Base-by-base conservation (phyloP, 179 eudicot genomes). In the Silene noctiflora region DNA sequence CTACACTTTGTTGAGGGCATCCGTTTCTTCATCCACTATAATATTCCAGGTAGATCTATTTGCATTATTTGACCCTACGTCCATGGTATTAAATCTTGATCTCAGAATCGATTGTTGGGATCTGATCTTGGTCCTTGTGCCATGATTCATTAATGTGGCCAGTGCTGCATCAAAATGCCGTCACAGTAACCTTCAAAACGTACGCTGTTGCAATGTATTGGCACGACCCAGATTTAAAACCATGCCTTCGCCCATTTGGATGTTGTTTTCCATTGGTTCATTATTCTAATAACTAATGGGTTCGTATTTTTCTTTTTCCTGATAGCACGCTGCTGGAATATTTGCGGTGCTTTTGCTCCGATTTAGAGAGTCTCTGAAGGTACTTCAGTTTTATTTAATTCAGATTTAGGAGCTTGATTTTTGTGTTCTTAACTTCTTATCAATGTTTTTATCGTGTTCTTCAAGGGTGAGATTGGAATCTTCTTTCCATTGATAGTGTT, bases 401-500 rank as follows among this genome's bases (percentile, higher is more conserved):
- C 53, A 65, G 20, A 21, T 46, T 67, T 6, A 29, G 35, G 33
- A 39, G 72, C 53, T 35, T 61, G 33, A 71, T 78, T 72, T 35
- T 53, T 63, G 8, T 55, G 59, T 17, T 35, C 72, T 73, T 72
- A 33, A 53, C 64, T 17, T 35, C 72, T 73, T 75, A 33, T 61
- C 64, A 12, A 62, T 78, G 73, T 53, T 53, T 1, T 51, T 69
- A 76, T 76, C 68, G 42, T 72, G 61, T 39, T 11, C 77, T 78
- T 70, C 60, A 85, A 93, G 98, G 97, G 95, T 72, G 99, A 95
- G 87, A 93, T 95, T 80, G 97, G 97, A 68, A 84, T 95, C 81
- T 90, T 95, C 89, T 91, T 95, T 83, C 99, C 99, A 66, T 86
- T 95, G 83, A 91, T 95, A 80, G 89, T 93, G 76, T 82, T 93